phyloP scores from a whole-genome alignment of 345 rosid genomes.

The Sisymbrium altissimum region DNA sequence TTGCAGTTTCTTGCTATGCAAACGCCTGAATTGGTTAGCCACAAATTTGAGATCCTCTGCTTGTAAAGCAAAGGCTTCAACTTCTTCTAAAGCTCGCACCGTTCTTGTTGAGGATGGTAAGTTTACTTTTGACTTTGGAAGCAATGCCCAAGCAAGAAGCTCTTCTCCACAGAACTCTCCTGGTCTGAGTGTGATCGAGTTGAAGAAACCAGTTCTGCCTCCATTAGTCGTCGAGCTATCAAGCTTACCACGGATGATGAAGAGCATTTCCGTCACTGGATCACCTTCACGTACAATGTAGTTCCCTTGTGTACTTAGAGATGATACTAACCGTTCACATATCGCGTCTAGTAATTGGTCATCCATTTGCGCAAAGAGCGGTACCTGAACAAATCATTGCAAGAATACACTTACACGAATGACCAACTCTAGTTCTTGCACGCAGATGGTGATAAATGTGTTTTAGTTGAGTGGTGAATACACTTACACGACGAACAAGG shows the following conservation, averaged over 20 bases:
- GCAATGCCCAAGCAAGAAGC: constrained; percentile 66
- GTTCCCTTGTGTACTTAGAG: constrained; percentile 57
- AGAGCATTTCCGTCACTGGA: constrained; percentile 60
- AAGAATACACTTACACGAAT: neutral
- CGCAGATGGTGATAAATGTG: neutral
- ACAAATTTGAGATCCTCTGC: constrained; percentile 66
- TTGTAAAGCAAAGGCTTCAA: constrained; percentile 61
- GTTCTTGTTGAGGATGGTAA: constrained; percentile 65
- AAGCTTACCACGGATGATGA: constrained; percentile 53
- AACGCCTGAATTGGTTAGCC: constrained; percentile 58
- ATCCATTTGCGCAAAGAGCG: constrained; percentile 63
- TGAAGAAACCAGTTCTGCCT: constrained; percentile 62
- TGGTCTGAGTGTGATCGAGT: constrained; percentile 52
- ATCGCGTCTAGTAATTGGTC: constrained; percentile 67
- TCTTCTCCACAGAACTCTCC: constrained; percentile 69
- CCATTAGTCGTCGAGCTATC: constrained; percentile 67
- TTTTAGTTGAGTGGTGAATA: neutral
- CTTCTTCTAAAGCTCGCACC: constrained; percentile 52
- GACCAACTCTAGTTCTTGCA: neutral
- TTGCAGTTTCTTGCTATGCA: constrained; percentile 63
- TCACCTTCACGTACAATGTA: constrained; percentile 64
- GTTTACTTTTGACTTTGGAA: constrained; percentile 50
- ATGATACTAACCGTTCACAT: constrained; percentile 56
- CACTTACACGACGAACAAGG: constrained; percentile 73
- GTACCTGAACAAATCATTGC: constrained; percentile 37